A percentile compares a stretch with the other conserved stretches of the same genome.
Evolutionary conservation across 2,329 filamentous ascomycete species (phyloP).

Genomic region (Piedraia hortae): DNA sequence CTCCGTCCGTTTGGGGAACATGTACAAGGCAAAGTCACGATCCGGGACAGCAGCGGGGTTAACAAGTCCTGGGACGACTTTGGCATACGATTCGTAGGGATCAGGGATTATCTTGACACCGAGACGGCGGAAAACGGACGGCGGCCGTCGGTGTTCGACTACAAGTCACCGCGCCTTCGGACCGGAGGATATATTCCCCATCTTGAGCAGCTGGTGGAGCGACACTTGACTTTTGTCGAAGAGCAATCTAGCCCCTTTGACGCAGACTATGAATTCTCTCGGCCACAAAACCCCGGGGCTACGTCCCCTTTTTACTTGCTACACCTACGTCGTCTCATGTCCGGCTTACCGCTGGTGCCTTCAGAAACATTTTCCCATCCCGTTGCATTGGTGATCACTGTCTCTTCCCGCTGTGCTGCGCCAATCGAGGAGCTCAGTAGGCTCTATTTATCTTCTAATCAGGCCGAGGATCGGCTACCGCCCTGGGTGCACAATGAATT

Average conservation of each 20-base stretch:
- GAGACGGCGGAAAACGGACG: conserved; percentile 12
- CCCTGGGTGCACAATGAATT: conserved; percentile 79
- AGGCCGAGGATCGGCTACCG: conserved; percentile 45
- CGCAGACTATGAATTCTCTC: conserved; percentile 14
- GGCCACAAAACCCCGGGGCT: conserved; percentile 3
- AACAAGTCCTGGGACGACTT: conserved; percentile 73
- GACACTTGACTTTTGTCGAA: conserved; percentile 53
- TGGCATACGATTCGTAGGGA: conserved; percentile 55
- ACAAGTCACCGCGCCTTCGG: conserved; percentile 15
- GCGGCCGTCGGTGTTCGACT: conserved; percentile 9
- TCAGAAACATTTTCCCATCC: conserved; percentile 91
- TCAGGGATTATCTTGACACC: conserved; percentile 27
- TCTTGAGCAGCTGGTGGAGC: conserved; percentile 55
- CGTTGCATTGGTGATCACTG: conserved; percentile 79
- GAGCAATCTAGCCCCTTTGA: conserved; percentile 15
- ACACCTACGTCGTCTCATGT: conserved; percentile 61
- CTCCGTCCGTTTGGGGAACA: conserved; percentile 75
- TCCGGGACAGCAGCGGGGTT: conserved; percentile 68
- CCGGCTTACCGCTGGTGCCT: conserved; percentile 45
- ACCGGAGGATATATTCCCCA: conserved; percentile 30
- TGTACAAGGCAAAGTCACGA: conserved; percentile 62
- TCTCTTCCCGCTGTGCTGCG: conserved; percentile 59
- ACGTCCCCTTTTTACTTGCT: conserved; percentile 44
- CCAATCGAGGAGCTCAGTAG: conserved; percentile 70
- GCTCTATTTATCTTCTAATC: conserved; percentile 62